phyloP scores from a whole-genome alignment of 2,329 filamentous ascomycete genomes.

The Sordariomycetes sp. region DNA sequence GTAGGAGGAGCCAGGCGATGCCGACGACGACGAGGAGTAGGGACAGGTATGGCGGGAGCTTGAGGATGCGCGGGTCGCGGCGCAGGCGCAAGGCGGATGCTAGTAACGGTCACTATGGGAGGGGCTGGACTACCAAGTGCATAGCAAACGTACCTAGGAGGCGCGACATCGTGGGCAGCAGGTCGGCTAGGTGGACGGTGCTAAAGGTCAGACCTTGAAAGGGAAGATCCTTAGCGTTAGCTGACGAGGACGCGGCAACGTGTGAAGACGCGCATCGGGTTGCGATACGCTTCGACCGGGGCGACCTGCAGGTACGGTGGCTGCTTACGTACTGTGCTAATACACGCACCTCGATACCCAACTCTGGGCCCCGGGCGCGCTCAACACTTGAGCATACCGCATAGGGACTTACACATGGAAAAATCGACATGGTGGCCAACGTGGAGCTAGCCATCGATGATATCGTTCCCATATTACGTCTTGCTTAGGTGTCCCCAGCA shows the following conservation, averaged over 20 bases:
- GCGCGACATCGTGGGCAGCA: conserved; percentile 30
- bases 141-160: conserved; percentile 31
- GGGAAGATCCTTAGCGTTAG: not conserved
- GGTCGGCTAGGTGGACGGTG: not conserved
- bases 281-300: not conserved
- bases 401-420: no score
- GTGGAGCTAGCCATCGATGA: no score
- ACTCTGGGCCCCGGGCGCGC: no score
- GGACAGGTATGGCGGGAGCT: conserved; percentile 78
- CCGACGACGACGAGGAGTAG: conserved; percentile 74
- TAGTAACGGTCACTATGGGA: conserved; percentile 12
- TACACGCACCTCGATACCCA: no score
- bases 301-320: not conserved
- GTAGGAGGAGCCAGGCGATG: conserved; percentile 75
- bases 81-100: conserved; percentile 56
- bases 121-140: not conserved
- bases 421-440: no score
- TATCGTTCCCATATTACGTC: no score
- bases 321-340: not conserved
- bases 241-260: not conserved
- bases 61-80: conserved; percentile 68
- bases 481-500: no score
- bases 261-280: not conserved
- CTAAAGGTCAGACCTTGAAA: not conserved
- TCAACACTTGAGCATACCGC: no score